Percentiles rank a stretch among this genome's conserved stretches.
phyloP scores from a whole-genome alignment of 768 basidiomycete species.

The Suillus brevipes region DNA sequence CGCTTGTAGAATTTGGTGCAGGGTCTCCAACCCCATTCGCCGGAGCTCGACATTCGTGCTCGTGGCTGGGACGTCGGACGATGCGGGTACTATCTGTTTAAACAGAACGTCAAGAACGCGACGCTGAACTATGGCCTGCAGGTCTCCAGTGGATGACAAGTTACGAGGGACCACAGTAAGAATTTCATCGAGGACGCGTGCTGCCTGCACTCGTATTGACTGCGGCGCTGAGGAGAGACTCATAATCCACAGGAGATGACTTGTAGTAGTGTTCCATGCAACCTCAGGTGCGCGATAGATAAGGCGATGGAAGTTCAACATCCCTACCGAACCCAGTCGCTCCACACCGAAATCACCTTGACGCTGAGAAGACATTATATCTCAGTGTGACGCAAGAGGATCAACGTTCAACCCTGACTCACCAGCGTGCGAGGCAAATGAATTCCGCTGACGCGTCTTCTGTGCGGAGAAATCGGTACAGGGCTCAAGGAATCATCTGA shows the following conservation, averaged over 20 bases:
- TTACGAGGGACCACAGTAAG: conserved; percentile 77
- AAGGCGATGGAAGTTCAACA: conserved; percentile 84
- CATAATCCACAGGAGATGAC: conserved; percentile 78
- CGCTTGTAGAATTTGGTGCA: conserved; percentile 88
- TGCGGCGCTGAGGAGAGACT: conserved; percentile 70
- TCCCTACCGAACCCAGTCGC: conserved; percentile 76
- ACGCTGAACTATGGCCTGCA: conserved; percentile 71
- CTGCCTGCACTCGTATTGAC: conserved; percentile 83
- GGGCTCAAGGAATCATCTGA: conserved; percentile 34
- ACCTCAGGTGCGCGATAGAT: conserved; percentile 80
- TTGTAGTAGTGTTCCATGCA: conserved; percentile 82
- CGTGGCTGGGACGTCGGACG: conserved; percentile 38
- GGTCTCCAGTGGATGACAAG: conserved; percentile 55
- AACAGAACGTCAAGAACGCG: conserved; percentile 85
- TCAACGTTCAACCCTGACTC: conserved; percentile 23
- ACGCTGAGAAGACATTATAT: conserved; percentile 46
- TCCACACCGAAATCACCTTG: conserved; percentile 92
- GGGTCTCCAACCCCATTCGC: conserved; percentile 83
- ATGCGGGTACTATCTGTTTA: conserved; percentile 62
- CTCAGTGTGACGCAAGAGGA: conserved; percentile 5
- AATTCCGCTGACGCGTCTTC: conserved; percentile 84
- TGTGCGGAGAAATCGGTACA: conserved; percentile 47
- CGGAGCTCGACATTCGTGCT: conserved; percentile 72
- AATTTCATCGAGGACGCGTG: conserved; percentile 83
- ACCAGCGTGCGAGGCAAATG: conserved; percentile 79